phyloP scores from a whole-genome alignment of 441 rosid species.

The Biscutella laevigata region DNA sequence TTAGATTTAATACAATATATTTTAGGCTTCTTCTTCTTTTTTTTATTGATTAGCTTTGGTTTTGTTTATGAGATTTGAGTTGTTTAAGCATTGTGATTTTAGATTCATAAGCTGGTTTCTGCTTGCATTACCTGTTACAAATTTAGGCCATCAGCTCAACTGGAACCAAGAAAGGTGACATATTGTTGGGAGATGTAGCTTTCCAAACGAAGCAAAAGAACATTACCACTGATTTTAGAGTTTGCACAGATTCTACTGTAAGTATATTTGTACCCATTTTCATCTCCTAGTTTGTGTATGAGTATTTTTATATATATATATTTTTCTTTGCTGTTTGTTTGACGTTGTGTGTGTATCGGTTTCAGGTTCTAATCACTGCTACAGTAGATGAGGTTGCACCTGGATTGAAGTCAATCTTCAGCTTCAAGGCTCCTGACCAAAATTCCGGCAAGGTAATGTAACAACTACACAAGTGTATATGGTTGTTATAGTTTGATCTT shows the following conservation, averaged over 20 bases:
- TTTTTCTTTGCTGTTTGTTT: not conserved
- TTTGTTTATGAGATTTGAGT: not conserved
- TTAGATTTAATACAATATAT: not conserved
- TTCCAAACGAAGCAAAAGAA: conserved; percentile 80
- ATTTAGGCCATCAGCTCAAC: conserved; percentile 67
- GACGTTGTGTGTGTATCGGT: conserved; percentile 8
- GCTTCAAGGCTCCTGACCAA: conserved; percentile 77
- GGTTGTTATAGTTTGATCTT: not conserved
- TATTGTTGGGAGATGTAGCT: conserved; percentile 53
- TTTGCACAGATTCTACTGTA: conserved; percentile 75
- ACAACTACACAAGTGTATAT: not conserved
- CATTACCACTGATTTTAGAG: conserved; percentile 70
- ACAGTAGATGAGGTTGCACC: conserved; percentile 80
- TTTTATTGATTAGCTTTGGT: not conserved
- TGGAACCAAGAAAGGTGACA: conserved; percentile 74
- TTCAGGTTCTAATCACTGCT: conserved; percentile 64
- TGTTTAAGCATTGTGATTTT: conserved; percentile 32
- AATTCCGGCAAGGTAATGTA: conserved; percentile 75
- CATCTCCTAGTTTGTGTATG: not conserved
- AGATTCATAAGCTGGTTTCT: not conserved
- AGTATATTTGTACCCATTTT: conserved; percentile 11
- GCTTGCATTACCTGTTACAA: not conserved
- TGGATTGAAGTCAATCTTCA: conserved; percentile 69
- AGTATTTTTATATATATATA: no score
- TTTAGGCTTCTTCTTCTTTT: not conserved